Base-by-base conservation (phyloP, 345 rosid genomes). In the Dimocarpus longan region DNA sequence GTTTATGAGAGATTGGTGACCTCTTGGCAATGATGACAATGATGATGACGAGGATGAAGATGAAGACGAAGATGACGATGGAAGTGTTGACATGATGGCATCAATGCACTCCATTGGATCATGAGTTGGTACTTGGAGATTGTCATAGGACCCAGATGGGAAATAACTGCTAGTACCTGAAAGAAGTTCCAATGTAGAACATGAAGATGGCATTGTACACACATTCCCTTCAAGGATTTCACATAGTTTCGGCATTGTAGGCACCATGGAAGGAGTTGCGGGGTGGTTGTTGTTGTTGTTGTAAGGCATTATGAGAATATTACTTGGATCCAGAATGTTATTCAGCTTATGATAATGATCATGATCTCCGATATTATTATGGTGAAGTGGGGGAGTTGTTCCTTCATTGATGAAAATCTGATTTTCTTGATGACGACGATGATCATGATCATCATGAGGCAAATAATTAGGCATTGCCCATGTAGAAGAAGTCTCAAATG, bases 51-150 rank as follows among this genome's bases (percentile, higher is more conserved):
- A 44, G 9, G 71, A 54, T 5, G 80, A 54, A 0, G 85, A 81
- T 3, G 83, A 84, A 8, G 91, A 84, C 0, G 85, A 76, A 2
- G 91, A 84, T 44, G 86, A 79, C 5, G 87, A 59, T 11, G 85
- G 82, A 12, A 84, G 62, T 1, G 84, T 85, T 76, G 91, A 88
- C 76, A 88, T 82, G 77, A 89, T 89, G 68, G 89, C 85, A 79
- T 93, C 91, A 68, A 88, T 85, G 83, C 83, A 89, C 43, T 88
- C 95, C 84, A 86, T 80, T 70, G 82, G 92, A 65, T 81, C 67
- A 74, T 68, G 11, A 40, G 52, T n/a, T 56, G 78, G 70, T 77
- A 81, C 65, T 46, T 84, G 83, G 72, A 71, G 73, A 52, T 76
- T 86, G 68, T 74, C 78, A 37, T 73, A 71, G 8, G 68, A 15